These are phyloP conservation scores for Boechera divaricarpa DNA, from an alignment of 345 rosid genomes.

Conservation along the genomic window DNA sequence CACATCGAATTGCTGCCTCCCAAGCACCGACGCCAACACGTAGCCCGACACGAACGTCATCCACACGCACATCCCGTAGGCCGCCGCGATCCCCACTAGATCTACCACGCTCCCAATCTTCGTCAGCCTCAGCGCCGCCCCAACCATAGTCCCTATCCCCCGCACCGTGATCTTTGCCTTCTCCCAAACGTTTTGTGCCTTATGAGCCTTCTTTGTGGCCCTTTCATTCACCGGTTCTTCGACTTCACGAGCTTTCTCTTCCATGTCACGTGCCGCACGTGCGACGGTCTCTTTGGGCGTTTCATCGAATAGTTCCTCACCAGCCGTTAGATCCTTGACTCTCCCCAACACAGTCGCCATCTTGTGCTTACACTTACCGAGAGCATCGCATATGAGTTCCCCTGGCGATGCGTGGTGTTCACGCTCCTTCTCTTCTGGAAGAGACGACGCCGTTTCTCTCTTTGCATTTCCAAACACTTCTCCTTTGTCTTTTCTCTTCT, in stretches of 20 bases:
- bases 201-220: constrained; percentile 34
- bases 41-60: constrained; percentile 72
- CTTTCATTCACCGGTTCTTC: background rate
- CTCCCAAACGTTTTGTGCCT: constrained; percentile 31
- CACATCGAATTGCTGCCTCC: constrained; percentile 63
- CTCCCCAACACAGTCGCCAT: constrained; percentile 48
- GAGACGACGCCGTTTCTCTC: constrained; percentile 41
- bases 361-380: constrained; percentile 55
- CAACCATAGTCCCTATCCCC: background rate
- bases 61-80: constrained; percentile 83
- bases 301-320: background rate
- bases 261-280: constrained; percentile 17
- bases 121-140: constrained; percentile 13
- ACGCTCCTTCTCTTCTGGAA: constrained; percentile 15
- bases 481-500: background rate
- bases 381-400: constrained; percentile 57
- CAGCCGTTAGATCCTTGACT: constrained; percentile 42
- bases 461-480: constrained; percentile 19
- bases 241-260: constrained; percentile 23
- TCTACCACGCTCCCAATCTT: constrained; percentile 47
- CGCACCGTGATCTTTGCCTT: background rate
- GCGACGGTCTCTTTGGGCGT: background rate
- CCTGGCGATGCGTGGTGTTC: constrained; percentile 29
- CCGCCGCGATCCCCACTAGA: constrained; percentile 59
- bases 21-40: constrained; percentile 54